phyloP scores from a whole-genome alignment of 306 rosid genomes.

The Prunus davidiana region DNA sequence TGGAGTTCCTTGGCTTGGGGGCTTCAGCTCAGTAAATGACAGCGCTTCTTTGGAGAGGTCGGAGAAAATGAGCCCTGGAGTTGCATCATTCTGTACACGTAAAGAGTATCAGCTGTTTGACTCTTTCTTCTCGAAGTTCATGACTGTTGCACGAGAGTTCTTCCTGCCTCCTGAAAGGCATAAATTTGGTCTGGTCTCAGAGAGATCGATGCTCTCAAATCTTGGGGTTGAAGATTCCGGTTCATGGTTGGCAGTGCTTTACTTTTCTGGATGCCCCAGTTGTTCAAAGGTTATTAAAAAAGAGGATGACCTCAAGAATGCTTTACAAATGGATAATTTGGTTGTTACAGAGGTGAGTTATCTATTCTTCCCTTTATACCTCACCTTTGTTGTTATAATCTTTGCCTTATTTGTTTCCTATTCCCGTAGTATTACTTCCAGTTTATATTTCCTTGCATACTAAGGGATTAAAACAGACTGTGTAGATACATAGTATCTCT shows the following conservation, averaged over 20 bases:
- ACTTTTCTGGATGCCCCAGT: constrained; percentile 62
- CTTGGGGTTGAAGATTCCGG: constrained; percentile 66
- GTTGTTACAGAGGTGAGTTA: constrained; percentile 67
- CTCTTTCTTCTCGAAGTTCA: constrained; percentile 66
- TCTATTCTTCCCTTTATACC: neutral
- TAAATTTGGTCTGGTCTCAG: constrained; percentile 69
- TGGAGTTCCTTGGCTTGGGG: constrained; percentile 59
- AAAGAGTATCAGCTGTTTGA: constrained; percentile 65
- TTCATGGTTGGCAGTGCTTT: constrained; percentile 72
- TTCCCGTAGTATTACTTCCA: neutral
- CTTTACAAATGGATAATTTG: constrained; percentile 45
- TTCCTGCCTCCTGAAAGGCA: constrained; percentile 67
- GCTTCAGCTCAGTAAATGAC: constrained; percentile 48
- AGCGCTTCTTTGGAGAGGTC: constrained; percentile 33
- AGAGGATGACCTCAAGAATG: constrained; percentile 60
- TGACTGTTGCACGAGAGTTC: constrained; percentile 61
- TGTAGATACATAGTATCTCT: neutral
- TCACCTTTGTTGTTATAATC: neutral
- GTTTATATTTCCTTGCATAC: neutral
- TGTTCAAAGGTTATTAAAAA: constrained; percentile 66
- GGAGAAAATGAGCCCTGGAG: constrained; percentile 26
- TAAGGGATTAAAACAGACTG: neutral
- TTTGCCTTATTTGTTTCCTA: neutral
- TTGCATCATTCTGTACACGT: constrained; percentile 42
- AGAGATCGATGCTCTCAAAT: constrained; percentile 72